Conservation (phyloP, 139 green algal genomes). For the Auxenochlorella pyrenoidosa region DNA sequence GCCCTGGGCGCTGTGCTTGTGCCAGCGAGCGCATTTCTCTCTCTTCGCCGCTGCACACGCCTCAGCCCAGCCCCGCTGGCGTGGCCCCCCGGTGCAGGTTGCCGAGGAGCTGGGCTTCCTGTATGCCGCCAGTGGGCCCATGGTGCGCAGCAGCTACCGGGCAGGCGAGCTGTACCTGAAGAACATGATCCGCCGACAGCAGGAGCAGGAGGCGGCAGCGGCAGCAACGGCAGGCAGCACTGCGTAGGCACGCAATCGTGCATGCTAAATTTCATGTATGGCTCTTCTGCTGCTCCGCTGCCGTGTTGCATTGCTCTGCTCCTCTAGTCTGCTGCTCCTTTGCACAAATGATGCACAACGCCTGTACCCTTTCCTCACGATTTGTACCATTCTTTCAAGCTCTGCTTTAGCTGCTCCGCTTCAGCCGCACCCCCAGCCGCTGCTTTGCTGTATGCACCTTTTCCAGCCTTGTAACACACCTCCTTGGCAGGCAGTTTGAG, state of each 20-base stretch:
- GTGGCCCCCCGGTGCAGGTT: constrained; percentile 14
- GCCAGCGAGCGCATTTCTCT: too few species aligned
- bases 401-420: not conserved
- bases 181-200: constrained; percentile 4
- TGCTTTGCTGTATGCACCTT: not conserved
- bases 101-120: constrained; percentile 91
- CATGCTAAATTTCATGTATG: not conserved
- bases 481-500: too few species aligned
- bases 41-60: too few species aligned
- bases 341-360: too few species aligned
- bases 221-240: not conserved
- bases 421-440: too few species aligned
- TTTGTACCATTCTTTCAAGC: not conserved
- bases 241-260: not conserved
- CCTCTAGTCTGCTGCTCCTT: too few species aligned
- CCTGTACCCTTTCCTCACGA: too few species aligned
- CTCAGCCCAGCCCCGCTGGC: not conserved
- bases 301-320: not conserved
- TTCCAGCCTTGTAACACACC: not conserved
- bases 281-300: not conserved
- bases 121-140: constrained; percentile 94
- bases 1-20: too few species aligned
- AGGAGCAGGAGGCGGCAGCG: constrained; percentile 6
- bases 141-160: constrained; percentile 95
- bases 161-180: constrained; percentile 70